phyloP scores from a whole-genome alignment of 2,329 filamentous ascomycete genomes.

The Teratosphaeria zuluensis region DNA sequence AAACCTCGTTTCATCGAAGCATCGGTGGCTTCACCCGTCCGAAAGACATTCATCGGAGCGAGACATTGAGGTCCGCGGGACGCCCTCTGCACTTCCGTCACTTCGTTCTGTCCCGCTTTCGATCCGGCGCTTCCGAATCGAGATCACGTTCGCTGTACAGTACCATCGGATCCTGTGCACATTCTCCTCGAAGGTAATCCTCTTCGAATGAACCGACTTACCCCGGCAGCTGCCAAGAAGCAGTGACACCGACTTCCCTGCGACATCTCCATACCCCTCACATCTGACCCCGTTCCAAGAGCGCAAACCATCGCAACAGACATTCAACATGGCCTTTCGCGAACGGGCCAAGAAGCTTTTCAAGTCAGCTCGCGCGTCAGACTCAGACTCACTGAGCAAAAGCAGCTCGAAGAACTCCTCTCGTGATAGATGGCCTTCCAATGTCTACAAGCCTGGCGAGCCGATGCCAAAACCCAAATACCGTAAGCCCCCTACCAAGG shows the following conservation, averaged over 20 bases:
- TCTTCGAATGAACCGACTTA: not conserved
- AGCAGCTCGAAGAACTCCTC: constrained; percentile 16
- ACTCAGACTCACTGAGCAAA: constrained; percentile 17
- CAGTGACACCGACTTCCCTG: not conserved
- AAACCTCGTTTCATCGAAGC: not conserved
- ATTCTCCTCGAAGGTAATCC: not conserved
- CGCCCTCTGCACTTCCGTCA: not conserved
- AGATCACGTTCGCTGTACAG: not conserved
- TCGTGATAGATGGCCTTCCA: constrained; percentile 29
- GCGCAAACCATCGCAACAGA: constrained; percentile 14
- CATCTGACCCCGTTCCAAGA: not conserved
- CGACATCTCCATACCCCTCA: not conserved
- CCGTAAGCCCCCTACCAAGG: constrained; percentile 38
- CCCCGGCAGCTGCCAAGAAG: not conserved
- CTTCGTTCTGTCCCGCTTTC: not conserved
- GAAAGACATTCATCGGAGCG: too few relatives aligned
- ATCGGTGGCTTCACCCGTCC: not conserved
- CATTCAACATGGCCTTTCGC: constrained; percentile 35
- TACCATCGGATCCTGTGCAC: not conserved
- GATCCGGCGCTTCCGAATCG: not conserved
- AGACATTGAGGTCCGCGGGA: too few relatives aligned
- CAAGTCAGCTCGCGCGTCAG: constrained; percentile 16
- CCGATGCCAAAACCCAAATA: constrained; percentile 43
- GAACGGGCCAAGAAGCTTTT: constrained; percentile 38
- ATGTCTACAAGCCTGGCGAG: constrained; percentile 43